Evolutionary conservation across 2,329 filamentous ascomycete genomes (phyloP), one percentile per base, ranked within the genome.

Genomic region (Sarocladium oryzae): DNA sequence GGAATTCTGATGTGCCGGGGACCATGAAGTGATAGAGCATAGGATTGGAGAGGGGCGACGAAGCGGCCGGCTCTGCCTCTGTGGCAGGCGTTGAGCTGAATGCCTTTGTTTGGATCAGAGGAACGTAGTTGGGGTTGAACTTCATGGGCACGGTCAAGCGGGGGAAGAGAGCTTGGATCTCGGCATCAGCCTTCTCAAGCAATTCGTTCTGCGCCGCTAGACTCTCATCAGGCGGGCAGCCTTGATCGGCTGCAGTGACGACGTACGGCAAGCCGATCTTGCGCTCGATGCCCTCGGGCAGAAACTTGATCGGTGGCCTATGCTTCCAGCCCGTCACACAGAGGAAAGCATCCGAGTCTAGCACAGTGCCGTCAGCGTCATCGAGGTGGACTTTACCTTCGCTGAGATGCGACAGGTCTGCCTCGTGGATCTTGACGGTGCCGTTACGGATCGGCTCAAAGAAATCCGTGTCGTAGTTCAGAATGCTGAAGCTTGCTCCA

Each of bases 321-420:
- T 76, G 69, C 56, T 77, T 74, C 81, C 81, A 85, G 2, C 82
- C 82, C 0, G 79, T 84, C 16, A 73, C 74, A 56, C 74, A 80
- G 52, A 79, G 67, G 2, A 85, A 60, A 0, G 70, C 71, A 57
- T 84, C 78, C 0, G 75, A 69, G 6, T 70, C 55, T 8, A 84
- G 57, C 0, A 55, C 60, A 1, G 68, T 72, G 9, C 75, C 76
- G 51, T 36, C 3, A 6, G 16, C 30, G 37, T 74, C 70, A 2
- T 74, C 71, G 7, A 85, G 71, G 43, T 77, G 68, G 0, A 85
- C 72, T 0, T 66, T 71, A 15, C 69, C 61, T 2, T 67, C 58
- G 7, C 69, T 66, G 4, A 85, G 66, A 18, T 63, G 60, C 1
- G 63, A 63, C 7, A 85, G 68, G 53, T 84, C 75, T 11, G 71